These are phyloP conservation scores for Erigeron canadensis DNA, from an alignment of 129 eudicot genomes.

Conservation along the genomic window DNA sequence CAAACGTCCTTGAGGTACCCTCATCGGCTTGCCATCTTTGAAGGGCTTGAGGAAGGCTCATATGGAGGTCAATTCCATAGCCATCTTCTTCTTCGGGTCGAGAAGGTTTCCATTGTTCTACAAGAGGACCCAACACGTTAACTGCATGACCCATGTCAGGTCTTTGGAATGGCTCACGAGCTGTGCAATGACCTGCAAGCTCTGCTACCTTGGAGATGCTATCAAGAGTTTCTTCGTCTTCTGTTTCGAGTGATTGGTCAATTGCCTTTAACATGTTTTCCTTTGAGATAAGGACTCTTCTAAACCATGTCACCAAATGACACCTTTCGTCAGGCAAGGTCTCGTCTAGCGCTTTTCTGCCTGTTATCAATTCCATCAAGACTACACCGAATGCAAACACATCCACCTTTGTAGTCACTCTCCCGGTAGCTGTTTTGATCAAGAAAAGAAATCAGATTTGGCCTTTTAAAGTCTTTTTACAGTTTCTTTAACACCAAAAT, in stretches of 20 bases:
- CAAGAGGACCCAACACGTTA: conserved; percentile 53
- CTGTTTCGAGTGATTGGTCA: conserved; percentile 48
- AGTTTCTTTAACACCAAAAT: not conserved
- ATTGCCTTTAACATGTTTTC: conserved; percentile 47
- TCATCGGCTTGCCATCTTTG: conserved; percentile 93
- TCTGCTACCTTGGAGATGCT: conserved; percentile 60
- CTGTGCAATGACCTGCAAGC: conserved; percentile 63
- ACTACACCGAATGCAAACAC: conserved; percentile 61
- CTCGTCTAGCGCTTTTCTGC: conserved; percentile 55
- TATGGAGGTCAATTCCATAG: conserved; percentile 63
- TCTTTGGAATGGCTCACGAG: conserved; percentile 57
- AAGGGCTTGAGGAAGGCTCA: conserved; percentile 90
- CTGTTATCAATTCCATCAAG: conserved; percentile 61
- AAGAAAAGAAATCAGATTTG: not conserved
- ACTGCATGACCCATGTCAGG: conserved; percentile 66
- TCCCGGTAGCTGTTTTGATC: conserved; percentile 48
- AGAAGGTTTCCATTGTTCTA: conserved; percentile 61
- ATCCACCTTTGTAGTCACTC: conserved; percentile 66
- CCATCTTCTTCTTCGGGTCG: conserved; percentile 59
- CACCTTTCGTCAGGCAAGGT: conserved; percentile 50
- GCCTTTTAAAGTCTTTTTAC: not conserved
- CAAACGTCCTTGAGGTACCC: conserved; percentile 77
- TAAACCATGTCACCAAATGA: conserved; percentile 60
- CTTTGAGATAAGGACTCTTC: conserved; percentile 46
- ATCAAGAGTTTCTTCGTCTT: conserved; percentile 50